phyloP scores from a whole-genome alignment of 108 stramenopile species.

The Stephanodiscus triporus region DNA sequence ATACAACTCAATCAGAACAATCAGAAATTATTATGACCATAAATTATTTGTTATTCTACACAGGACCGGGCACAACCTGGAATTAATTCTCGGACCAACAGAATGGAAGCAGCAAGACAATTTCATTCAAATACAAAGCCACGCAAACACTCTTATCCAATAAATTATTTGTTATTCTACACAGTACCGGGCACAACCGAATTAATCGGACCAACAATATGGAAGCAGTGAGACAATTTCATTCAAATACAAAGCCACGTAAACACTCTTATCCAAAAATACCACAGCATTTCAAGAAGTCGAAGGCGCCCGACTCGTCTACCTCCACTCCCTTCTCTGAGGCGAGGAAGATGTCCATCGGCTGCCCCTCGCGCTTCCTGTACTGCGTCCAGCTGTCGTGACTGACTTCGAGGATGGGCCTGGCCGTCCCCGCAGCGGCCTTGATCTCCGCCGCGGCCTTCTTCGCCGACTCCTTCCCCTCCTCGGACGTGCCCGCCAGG shows the following conservation, averaged over 20 bases:
- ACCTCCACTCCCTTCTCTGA: conserved; percentile 88
- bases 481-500: conserved; percentile 76
- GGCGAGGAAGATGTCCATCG: conserved; percentile 85
- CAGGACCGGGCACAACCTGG: background rate
- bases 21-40: too few relatives aligned
- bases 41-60: background rate
- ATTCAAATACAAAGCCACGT: background rate
- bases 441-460: conserved; percentile 79
- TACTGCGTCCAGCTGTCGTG: conserved; percentile 92
- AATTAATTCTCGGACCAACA: background rate
- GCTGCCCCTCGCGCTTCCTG: conserved; percentile 91
- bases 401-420: conserved; percentile 87
- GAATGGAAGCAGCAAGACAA: background rate
- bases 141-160: too few relatives aligned
- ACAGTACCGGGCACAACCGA: too few relatives aligned
- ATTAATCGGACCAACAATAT: background rate
- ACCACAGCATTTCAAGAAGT: conserved; percentile 60
- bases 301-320: conserved; percentile 87
- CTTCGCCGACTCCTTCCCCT: conserved; percentile 70
- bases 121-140: background rate
- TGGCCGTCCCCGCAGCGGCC: conserved; percentile 62
- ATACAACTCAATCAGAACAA: background rate
- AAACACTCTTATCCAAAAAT: background rate
- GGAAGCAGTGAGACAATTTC: background rate
- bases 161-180: too few relatives aligned